Conservation (phyloP, 306 rosid genomes). For the Gynostemma pentaphyllum region DNA sequence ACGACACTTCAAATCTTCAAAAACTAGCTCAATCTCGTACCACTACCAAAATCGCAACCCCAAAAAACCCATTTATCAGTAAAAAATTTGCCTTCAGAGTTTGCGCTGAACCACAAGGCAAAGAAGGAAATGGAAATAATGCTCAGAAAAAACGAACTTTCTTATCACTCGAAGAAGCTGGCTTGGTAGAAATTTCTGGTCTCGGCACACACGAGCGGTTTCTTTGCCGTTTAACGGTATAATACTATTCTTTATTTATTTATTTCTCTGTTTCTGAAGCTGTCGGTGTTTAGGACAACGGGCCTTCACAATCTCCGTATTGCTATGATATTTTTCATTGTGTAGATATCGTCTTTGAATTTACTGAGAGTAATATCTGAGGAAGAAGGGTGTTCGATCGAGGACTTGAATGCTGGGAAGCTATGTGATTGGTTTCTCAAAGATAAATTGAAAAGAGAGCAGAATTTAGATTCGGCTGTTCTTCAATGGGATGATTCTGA, state of each 20-base stretch:
- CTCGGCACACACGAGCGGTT: slow-evolving; percentile 72
- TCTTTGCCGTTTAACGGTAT: slow-evolving; percentile 87
- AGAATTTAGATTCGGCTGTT: slow-evolving; percentile 64
- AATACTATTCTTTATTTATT: too few species aligned
- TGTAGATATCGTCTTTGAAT: slow-evolving; percentile 74
- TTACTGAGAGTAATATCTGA: slow-evolving; percentile 69
- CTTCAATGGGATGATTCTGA: slow-evolving; percentile 94
- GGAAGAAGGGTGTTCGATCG: slow-evolving; percentile 78
- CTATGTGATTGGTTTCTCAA: slow-evolving; percentile 58
- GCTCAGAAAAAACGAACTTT: slow-evolving; percentile 38
- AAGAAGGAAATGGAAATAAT: slow-evolving; percentile 19
- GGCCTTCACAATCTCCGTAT: too few species aligned
- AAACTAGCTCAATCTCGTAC: neutral
- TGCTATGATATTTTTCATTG: neutral
- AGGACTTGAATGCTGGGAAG: slow-evolving; percentile 79
- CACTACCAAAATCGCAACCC: neutral
- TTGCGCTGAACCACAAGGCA: slow-evolving; percentile 9
- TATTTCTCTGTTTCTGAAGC: neutral
- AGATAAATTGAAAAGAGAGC: slow-evolving; percentile 62
- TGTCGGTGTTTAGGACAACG: too few species aligned
- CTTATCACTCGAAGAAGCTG: slow-evolving; percentile 72
- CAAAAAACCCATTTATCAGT: neutral
- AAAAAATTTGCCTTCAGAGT: neutral
- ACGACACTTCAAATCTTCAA: slow-evolving; percentile 17
- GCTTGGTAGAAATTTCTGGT: slow-evolving; percentile 82